Evolutionary conservation across 345 rosid species (phyloP), one percentile per base, ranked within the genome.

Genomic region (Rhodamnia argentea): DNA sequence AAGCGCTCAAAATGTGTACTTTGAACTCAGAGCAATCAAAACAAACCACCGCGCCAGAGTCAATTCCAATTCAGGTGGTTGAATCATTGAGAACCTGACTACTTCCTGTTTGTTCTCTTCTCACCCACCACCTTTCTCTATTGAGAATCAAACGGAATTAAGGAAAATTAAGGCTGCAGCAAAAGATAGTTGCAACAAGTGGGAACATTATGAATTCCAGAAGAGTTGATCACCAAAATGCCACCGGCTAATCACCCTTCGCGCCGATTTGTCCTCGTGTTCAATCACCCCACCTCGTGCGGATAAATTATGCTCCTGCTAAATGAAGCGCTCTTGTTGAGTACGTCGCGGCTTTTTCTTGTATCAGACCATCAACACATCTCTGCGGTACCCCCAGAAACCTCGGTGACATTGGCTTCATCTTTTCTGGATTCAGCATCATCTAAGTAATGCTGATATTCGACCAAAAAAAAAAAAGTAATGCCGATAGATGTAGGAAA

Each of bases 401-500:
- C 81, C 81, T 70, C 47, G 18, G 81, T 4, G 47, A 37, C 81
- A 37, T 18, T 9, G 26, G 81, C 37, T 70, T 70, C 81, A 4
- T 70, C 47, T 70, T 37, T 70, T 37, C 26, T 37, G 81, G 88
- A 82, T 70, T 88, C 83, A 8, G 83, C 62, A 50, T 90, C 94
- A 52, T 90, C 93, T 4, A 92, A 37, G 85, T 89, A 86, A 74
- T 92, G 92, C 86, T 92, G 96, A 85, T 91, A 92, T n/a, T n/a
- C n/a, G n/a, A n/a, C n/a, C n/a, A n/a, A n/a, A n/a, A n/a, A n/a
- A n/a, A n/a, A n/a, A n/a, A n/a, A 92, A 37, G 85, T 89, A 86
- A 74, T 92, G 92, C 86, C 91, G 96, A 85, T 91, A 92, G 15
- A 87, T 53, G 85, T 92, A 94, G 20, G 95, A 92, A 59, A 89